Conservation (phyloP, 768 basidiomycete species). For the Podaxis mareebaensis region DNA sequence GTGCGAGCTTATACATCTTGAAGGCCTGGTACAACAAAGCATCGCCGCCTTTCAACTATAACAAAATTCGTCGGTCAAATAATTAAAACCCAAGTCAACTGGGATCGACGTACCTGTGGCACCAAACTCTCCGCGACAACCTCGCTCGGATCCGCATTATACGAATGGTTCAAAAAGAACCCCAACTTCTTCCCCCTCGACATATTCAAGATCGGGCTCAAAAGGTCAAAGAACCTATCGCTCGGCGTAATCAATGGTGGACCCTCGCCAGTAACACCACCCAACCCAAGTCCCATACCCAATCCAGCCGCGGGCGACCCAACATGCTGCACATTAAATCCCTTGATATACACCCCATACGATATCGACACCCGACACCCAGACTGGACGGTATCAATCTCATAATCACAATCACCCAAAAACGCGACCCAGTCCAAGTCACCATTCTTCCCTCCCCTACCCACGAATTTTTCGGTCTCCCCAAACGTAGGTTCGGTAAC, state of each 20-base stretch:
- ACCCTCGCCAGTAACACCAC: conserved; percentile 20
- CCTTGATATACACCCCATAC: conserved; percentile 70
- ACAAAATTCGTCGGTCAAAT: conserved; percentile 1
- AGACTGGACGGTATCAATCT: conserved; percentile 68
- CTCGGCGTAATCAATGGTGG: conserved; percentile 71
- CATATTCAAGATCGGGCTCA: conserved; percentile 71
- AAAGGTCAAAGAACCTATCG: conserved; percentile 69
- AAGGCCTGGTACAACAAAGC: conserved; percentile 74
- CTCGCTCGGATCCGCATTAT: conserved; percentile 69
- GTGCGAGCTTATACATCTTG: conserved; percentile 72
- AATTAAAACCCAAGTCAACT: background rate
- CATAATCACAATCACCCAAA: conserved; percentile 72
- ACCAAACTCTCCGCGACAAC: conserved; percentile 69
- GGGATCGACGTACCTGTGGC: conserved; percentile 54
- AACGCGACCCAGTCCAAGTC: conserved; percentile 82
- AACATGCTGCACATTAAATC: conserved; percentile 45
- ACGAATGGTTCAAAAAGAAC: conserved; percentile 62
- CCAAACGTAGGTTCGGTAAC: conserved; percentile 55
- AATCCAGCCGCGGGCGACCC: conserved; percentile 27
- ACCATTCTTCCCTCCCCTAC: conserved; percentile 58
- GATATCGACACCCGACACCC: conserved; percentile 71
- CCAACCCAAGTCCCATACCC: conserved; percentile 18
- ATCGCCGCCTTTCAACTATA: conserved; percentile 76
- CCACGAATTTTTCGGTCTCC: conserved; percentile 60
- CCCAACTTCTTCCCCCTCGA: conserved; percentile 72